Conservation (phyloP, 495 filamentous ascomycete genomes). For the Hypomontagnella submonticulosa region DNA sequence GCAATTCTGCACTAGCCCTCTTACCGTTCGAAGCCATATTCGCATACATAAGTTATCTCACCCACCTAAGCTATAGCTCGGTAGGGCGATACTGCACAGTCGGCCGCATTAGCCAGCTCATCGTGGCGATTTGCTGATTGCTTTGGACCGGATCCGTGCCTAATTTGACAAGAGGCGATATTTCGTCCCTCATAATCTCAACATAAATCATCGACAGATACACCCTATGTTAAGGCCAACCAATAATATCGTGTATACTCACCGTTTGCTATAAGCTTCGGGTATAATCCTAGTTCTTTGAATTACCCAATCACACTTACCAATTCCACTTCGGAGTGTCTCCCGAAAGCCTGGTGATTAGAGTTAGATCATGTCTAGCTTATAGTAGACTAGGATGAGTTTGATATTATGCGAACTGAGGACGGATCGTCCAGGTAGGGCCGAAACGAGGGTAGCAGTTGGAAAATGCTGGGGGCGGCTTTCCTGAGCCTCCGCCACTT, state of each 20-base stretch:
- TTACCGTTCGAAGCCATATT: background rate
- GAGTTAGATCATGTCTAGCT: conserved; percentile 8
- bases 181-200: background rate
- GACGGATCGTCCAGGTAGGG: conserved; percentile 22
- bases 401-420: conserved; percentile 4
- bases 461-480: conserved; percentile 13
- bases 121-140: conserved; percentile 26
- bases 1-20: background rate
- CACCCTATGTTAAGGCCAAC: conserved; percentile 29
- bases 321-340: conserved; percentile 1
- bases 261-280: conserved; percentile 17
- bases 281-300: background rate
- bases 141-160: background rate
- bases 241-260: conserved; percentile 5
- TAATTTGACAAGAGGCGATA: background rate
- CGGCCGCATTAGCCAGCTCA: conserved; percentile 26
- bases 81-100: conserved; percentile 22
- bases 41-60: conserved; percentile 8
- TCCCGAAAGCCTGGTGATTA: conserved; percentile 10
- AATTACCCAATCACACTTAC: conserved; percentile 14
- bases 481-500: conserved; percentile 15
- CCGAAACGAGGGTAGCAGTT: conserved; percentile 23
- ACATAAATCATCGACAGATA: background rate
- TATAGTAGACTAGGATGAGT: conserved; percentile 12
- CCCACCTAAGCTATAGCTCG: conserved; percentile 7